These are phyloP conservation scores for Malus sylvestris DNA, from an alignment of 306 rosid species.

Conservation along the genomic window DNA sequence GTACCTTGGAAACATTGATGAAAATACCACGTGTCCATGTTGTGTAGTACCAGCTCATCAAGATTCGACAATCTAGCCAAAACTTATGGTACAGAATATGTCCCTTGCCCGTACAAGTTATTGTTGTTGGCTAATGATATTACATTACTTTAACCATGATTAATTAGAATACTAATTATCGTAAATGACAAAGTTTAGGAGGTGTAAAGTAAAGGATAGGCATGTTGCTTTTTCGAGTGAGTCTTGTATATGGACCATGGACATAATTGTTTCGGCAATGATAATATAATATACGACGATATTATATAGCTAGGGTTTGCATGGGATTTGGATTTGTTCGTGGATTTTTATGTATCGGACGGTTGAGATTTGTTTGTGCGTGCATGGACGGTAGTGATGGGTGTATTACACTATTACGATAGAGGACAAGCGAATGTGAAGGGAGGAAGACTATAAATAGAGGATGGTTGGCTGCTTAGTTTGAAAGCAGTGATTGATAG, in stretches of 20 bases:
- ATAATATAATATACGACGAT: neutral
- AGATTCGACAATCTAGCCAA: neutral
- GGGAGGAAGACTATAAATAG: neutral
- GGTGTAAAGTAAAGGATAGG: neutral
- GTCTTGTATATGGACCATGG: neutral
- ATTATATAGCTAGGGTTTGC: neutral
- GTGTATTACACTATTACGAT: neutral
- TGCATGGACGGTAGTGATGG: neutral
- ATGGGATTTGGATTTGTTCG: neutral
- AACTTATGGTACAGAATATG: slow-evolving; percentile 4
- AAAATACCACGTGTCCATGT: neutral
- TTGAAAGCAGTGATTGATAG: fast-evolving
- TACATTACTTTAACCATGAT: neutral
- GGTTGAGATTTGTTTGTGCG: neutral
- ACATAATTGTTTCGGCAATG: neutral
- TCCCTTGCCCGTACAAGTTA: slow-evolving; percentile 8
- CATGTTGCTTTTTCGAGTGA: neutral
- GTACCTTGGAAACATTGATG: neutral
- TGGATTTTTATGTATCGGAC: neutral
- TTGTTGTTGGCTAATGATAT: neutral
- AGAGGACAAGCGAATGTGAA: neutral
- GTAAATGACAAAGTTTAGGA: neutral
- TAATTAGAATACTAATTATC: neutral
- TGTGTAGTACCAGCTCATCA: neutral
- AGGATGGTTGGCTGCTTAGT: slow-evolving; percentile 11